Evolutionary conservation across 2,329 filamentous ascomycete species (phyloP).

Genomic region (Xylaria sp.): DNA sequence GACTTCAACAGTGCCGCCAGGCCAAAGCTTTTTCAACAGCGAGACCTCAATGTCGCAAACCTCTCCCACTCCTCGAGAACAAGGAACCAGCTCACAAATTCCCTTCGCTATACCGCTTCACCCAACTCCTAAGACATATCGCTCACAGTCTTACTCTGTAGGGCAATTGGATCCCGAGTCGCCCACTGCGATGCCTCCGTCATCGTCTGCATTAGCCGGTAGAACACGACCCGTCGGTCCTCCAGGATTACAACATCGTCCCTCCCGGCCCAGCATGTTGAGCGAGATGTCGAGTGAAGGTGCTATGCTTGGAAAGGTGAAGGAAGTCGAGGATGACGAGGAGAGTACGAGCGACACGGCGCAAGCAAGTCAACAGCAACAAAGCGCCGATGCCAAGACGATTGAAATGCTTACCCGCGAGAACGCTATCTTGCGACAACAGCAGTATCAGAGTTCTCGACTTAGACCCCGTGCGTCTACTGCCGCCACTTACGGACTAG

Average conservation of each 20-base stretch:
- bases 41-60: slow-evolving; percentile 61
- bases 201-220: slow-evolving; percentile 62
- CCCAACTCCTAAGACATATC: slow-evolving; percentile 90
- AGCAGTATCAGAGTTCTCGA: slow-evolving; percentile 65
- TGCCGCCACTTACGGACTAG: slow-evolving; percentile 62
- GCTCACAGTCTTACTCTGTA: slow-evolving; percentile 96
- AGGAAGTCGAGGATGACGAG: slow-evolving; percentile 75
- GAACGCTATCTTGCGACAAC: slow-evolving; percentile 69
- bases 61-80: slow-evolving; percentile 64
- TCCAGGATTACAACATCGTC: slow-evolving; percentile 80
- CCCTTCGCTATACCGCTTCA: slow-evolving; percentile 90
- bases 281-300: slow-evolving; percentile 76
- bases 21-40: slow-evolving; percentile 61
- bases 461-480: slow-evolving; percentile 70
- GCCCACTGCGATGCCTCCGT: slow-evolving; percentile 56
- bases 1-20: slow-evolving; percentile 66
- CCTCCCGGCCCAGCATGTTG: slow-evolving; percentile 80
- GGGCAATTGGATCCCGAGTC: slow-evolving; percentile 84
- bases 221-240: slow-evolving; percentile 66
- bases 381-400: slow-evolving; percentile 68
- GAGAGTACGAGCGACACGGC: slow-evolving; percentile 67
- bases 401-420: slow-evolving; percentile 72
- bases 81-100: slow-evolving; percentile 71
- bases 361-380: slow-evolving; percentile 63
- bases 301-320: slow-evolving; percentile 72